Conservation (phyloP, 768 basidiomycete species). For the Coprinopsis marcescibilis region DNA sequence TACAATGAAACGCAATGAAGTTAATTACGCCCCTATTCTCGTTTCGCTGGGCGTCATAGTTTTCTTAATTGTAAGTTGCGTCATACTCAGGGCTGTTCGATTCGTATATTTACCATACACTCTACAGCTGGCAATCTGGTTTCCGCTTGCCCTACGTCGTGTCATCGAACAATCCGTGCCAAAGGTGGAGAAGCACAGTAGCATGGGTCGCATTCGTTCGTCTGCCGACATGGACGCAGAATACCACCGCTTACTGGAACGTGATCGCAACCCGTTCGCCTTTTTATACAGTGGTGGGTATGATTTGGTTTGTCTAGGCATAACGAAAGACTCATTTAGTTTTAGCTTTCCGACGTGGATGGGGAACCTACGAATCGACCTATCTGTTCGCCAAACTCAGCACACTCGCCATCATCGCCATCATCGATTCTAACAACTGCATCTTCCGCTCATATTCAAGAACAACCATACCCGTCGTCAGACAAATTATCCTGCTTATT, state of each 20-base stretch:
- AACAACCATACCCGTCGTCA: slow-evolving; percentile 46
- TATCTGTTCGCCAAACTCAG: slow-evolving; percentile 69
- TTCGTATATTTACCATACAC: background rate
- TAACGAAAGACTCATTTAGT: slow-evolving; percentile 2
- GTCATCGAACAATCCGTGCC: slow-evolving; percentile 57
- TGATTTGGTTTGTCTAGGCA: background rate
- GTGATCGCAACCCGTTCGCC: slow-evolving; percentile 61
- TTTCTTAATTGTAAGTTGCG: slow-evolving; percentile 41
- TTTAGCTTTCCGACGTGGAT: slow-evolving; percentile 62
- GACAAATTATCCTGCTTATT: slow-evolving; percentile 55
- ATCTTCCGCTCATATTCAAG: slow-evolving; percentile 53
- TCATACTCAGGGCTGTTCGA: background rate
- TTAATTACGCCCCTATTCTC: slow-evolving; percentile 64
- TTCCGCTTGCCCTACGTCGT: slow-evolving; percentile 55
- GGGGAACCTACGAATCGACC: slow-evolving; percentile 60
- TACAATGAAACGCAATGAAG: slow-evolving; percentile 62
- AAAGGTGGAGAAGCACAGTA: slow-evolving; percentile 59
- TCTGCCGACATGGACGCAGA: slow-evolving; percentile 57
- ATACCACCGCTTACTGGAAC: slow-evolving; percentile 58
- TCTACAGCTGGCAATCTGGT: slow-evolving; percentile 61
- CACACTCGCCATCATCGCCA: slow-evolving; percentile 56
- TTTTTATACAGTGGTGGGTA: slow-evolving; percentile 66
- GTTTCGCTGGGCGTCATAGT: slow-evolving; percentile 52
- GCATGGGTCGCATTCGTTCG: slow-evolving; percentile 59
- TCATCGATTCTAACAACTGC: slow-evolving; percentile 70